A percentile compares a stretch with the other conserved stretches of the same genome.
Evolutionary conservation across 2,329 filamentous ascomycete genomes (phyloP).

Genomic region (Paraconiothyrium sp.): DNA sequence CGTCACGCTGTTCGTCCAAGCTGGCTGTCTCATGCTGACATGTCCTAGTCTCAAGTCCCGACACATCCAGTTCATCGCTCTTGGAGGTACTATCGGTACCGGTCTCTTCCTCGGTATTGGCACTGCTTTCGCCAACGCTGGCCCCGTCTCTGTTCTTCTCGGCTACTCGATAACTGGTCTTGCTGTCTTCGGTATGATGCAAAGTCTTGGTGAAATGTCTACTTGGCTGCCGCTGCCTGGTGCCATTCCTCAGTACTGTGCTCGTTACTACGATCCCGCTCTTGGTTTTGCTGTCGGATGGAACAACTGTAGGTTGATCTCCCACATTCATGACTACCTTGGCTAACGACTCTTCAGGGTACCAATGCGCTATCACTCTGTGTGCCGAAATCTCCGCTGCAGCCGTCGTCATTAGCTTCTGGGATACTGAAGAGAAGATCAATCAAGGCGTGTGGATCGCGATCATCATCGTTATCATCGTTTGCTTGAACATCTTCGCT

Average conservation of each 20-base stretch:
- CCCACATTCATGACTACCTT: conserved; percentile 1
- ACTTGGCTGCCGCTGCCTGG: conserved; percentile 53
- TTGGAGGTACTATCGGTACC: conserved; percentile 64
- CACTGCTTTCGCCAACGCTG: conserved; percentile 42
- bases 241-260: conserved; percentile 48
- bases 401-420: conserved; percentile 44
- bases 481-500: conserved; percentile 47
- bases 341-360: conserved; percentile 37
- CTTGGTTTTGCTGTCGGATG: conserved; percentile 45
- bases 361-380: conserved; percentile 46
- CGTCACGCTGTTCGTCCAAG: neutral
- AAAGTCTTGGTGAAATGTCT: conserved; percentile 54
- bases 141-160: conserved; percentile 48
- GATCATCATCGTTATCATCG: conserved; percentile 47
- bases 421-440: conserved; percentile 43
- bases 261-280: conserved; percentile 58
- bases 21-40: conserved; percentile 20
- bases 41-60: conserved; percentile 57
- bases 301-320: conserved; percentile 33
- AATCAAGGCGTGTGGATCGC: conserved; percentile 47
- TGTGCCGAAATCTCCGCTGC: conserved; percentile 50
- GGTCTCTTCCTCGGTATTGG: conserved; percentile 49
- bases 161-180: conserved; percentile 47
- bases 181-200: conserved; percentile 53
- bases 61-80: conserved; percentile 68